phyloP scores from a whole-genome alignment of 148 eudicot genomes.

The Suaeda aralocaspica region DNA sequence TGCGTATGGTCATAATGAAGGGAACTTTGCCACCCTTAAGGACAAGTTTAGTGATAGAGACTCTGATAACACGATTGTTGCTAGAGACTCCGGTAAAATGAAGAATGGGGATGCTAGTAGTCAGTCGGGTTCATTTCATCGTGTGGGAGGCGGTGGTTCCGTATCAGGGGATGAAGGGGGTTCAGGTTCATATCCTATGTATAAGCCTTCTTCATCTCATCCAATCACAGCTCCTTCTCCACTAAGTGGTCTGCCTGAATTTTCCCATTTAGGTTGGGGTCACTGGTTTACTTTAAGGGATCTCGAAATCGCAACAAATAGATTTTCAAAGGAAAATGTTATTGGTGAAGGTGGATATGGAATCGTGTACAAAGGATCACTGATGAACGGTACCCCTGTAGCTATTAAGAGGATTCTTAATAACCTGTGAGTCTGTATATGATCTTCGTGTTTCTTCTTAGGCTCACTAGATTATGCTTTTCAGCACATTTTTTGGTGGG shows the following conservation, averaged over 20 bases:
- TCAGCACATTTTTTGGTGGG: not conserved
- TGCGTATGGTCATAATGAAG: conserved; percentile 34
- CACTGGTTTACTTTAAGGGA: conserved; percentile 78
- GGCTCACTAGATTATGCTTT: not conserved
- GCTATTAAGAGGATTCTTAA: conserved; percentile 67
- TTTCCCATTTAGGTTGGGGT: conserved; percentile 80
- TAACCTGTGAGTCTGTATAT: conserved; percentile 44
- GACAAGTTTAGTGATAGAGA: conserved; percentile 54
- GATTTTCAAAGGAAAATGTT: conserved; percentile 66
- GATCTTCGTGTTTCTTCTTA: not conserved
- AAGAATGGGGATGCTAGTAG: conserved; percentile 47
- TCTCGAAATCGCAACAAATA: conserved; percentile 58
- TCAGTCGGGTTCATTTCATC: conserved; percentile 54
- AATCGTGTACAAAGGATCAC: conserved; percentile 54
- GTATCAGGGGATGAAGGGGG: conserved; percentile 53
- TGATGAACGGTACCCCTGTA: conserved; percentile 61
- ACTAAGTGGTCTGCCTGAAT: conserved; percentile 58
- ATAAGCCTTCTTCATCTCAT: conserved; percentile 51
- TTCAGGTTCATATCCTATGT: conserved; percentile 37
- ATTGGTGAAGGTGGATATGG: conserved; percentile 83
- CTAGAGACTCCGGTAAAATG: conserved; percentile 40
- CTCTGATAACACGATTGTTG: conserved; percentile 37
- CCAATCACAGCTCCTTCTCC: conserved; percentile 68
- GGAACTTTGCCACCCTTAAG: conserved; percentile 43
- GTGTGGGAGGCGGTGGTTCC: conserved; percentile 42